Base-by-base conservation (phyloP, 2,329 filamentous ascomycete genomes). In the Claviceps maximensis region DNA sequence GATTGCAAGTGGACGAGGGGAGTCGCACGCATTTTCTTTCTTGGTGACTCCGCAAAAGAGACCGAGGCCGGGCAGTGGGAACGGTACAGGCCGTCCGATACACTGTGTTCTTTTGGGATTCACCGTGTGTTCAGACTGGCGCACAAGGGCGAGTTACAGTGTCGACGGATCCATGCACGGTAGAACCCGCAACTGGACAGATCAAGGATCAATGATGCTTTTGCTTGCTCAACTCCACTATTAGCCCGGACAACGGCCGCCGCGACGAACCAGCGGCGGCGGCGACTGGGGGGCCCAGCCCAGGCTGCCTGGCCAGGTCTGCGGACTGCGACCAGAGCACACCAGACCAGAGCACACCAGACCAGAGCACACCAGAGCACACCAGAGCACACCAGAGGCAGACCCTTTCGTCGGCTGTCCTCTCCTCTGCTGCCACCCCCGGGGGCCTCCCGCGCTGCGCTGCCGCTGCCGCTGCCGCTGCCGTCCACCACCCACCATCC, bases 211-310 rank as follows among this genome's bases (percentile, higher is more conserved):
- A 4, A 23, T 17, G 19, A 13, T 13, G 12, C n/a, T 42, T 21
- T 58, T 56, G 47, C 53, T 52, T 54, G 41, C 54, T 41, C 55
- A 61, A 63, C 73, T 71, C 75, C 75, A 79, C 76, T 75, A 76
- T 78, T 77, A 71, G 67, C 74, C 76, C 76, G 76, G 74, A 69
- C 66, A 78, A 76, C 65, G 73, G 75, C 76, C 76, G 75, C 69
- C 64, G 67, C 62, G 67, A 65, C 66, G 65, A 67, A 67, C 66
- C 68, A 68, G 62, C 59, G 58, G 54, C 47, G 29, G 47, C 50
- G 19, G 23, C 49, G 23, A 27, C 50, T 42, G 40, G 41, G 33
- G 38, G 50, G 31, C 25, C 25, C 49, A 45, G 50, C 47, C 51
- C 42, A 49, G 47, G 46, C 50, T 44, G 36, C 10, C 33, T n/a